Evolutionary conservation across 176 grass and related monocot species (phyloP).

Genomic region (Hordeum vulgare): DNA sequence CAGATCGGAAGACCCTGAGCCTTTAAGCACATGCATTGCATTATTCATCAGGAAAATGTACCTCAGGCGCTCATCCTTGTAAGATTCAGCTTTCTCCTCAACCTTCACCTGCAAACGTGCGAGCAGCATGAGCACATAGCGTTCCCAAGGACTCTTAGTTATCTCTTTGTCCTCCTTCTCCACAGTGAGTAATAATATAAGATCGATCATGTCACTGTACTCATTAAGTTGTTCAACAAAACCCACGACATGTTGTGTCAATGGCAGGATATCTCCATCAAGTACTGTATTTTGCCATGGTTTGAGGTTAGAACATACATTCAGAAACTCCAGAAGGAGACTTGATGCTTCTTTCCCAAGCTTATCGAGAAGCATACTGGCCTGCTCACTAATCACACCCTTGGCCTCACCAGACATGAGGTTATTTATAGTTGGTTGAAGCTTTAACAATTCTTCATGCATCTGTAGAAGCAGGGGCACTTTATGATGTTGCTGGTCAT

Average conservation of each 20-base stretch:
- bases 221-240: too few species aligned
- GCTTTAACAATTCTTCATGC: conserved; percentile 5
- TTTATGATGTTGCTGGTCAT: background rate
- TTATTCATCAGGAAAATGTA: conserved; percentile 42
- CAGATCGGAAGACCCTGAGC: background rate
- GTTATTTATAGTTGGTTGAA: background rate
- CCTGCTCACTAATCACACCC: background rate
- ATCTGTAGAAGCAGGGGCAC: conserved; percentile 5
- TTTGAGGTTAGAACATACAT: background rate
- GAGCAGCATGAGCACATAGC: background rate
- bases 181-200: background rate
- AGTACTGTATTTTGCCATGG: background rate
- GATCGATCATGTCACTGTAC: background rate
- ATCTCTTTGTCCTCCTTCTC: background rate
- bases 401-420: background rate
- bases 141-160: background rate
- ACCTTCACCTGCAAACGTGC: background rate
- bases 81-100: background rate
- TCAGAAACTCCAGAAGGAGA: conserved; percentile 1
- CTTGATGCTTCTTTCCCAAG: background rate
- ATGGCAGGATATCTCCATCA: conserved; percentile 15
- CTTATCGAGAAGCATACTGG: background rate
- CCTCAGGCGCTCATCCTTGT: conserved; percentile 7
- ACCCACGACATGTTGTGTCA: background rate
- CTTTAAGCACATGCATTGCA: conserved; percentile 13